Percentiles rank a stretch among this genome's conserved stretches.
Conservation (phyloP, 1,284 basidiomycete genomes). For the Sporisorium sorghi region DNA sequence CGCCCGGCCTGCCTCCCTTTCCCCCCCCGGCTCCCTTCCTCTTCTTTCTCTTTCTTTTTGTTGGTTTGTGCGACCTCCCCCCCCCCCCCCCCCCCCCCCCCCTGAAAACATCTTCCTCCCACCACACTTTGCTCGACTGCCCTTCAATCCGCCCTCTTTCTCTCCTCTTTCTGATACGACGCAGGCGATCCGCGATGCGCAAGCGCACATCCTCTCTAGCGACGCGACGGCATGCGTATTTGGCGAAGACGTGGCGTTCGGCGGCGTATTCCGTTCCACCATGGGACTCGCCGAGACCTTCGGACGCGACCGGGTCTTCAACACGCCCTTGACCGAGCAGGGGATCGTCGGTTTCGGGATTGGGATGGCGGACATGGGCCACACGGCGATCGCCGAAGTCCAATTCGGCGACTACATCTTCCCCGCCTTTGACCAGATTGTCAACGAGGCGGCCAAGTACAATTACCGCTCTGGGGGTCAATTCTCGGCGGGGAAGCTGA, state of each 20-base stretch:
- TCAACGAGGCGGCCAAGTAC: constrained; percentile 95
- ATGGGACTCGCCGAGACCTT: constrained; percentile 92
- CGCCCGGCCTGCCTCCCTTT: too few relatives aligned
- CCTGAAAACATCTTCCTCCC: not conserved
- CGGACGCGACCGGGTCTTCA: constrained; percentile 68
- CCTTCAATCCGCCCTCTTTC: not conserved
- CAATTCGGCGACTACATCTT: constrained; percentile 72
- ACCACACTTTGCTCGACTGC: not conserved
- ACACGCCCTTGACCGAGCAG: constrained; percentile 71
- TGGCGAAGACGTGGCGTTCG: constrained; percentile 77
- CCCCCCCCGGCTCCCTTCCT: too few relatives aligned
- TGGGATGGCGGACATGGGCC: constrained; percentile 89
- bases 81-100: too few relatives aligned
- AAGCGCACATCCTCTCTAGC: constrained; percentile 51
- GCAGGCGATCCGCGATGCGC: constrained; percentile 64
- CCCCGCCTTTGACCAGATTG: constrained; percentile 74
- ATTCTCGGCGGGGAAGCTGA: constrained; percentile 85
- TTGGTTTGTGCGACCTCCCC: too few relatives aligned
- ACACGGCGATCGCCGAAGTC: constrained; percentile 93
- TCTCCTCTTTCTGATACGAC: not conserved
- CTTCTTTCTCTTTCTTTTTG: too few relatives aligned
- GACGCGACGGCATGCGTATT: constrained; percentile 89
- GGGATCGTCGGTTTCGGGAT: constrained; percentile 95
- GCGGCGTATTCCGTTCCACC: constrained; percentile 91
- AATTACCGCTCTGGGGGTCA: constrained; percentile 87